Conservation (phyloP, 352 stramenopile genomes). For the Phytophthora capsici region DNA sequence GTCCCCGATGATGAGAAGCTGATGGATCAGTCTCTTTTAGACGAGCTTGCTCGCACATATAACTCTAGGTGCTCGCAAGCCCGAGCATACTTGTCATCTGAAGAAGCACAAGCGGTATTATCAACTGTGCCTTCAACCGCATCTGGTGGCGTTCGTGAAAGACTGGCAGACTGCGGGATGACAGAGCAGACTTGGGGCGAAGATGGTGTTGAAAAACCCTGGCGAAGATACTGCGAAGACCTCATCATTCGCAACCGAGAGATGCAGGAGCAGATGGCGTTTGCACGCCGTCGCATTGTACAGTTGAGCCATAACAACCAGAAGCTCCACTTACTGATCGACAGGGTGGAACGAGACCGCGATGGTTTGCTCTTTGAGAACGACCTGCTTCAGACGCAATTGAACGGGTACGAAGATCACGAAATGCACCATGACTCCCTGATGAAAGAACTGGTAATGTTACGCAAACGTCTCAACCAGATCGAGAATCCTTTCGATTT, state of each 20-base stretch:
- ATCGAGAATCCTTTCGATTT: conserved; percentile 29
- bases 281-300: conserved; percentile 63
- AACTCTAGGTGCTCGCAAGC: conserved; percentile 10
- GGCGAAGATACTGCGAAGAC: conserved; percentile 79
- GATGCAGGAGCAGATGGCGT: conserved; percentile 78
- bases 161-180: conserved; percentile 16
- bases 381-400: conserved; percentile 76
- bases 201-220: conserved; percentile 50
- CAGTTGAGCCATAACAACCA: conserved; percentile 84
- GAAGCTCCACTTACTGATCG: conserved; percentile 82
- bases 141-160: conserved; percentile 19
- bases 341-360: conserved; percentile 85
- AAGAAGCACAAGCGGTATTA: conserved; percentile 20
- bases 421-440: conserved; percentile 74
- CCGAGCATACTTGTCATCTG: conserved; percentile 19
- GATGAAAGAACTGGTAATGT: conserved; percentile 60
- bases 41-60: conserved; percentile 22
- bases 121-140: conserved; percentile 21
- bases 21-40: conserved; percentile 25
- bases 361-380: conserved; percentile 86
- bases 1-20: conserved; percentile 28
- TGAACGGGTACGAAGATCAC: conserved; percentile 72
- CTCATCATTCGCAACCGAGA: conserved; percentile 75
- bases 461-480: conserved; percentile 51
- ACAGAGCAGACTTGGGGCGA: conserved; percentile 27